A percentile compares a stretch with the other conserved stretches of the same genome.
Evolutionary conservation across 2,329 filamentous ascomycete genomes (phyloP).

Genomic region (Fusarium acutatum): DNA sequence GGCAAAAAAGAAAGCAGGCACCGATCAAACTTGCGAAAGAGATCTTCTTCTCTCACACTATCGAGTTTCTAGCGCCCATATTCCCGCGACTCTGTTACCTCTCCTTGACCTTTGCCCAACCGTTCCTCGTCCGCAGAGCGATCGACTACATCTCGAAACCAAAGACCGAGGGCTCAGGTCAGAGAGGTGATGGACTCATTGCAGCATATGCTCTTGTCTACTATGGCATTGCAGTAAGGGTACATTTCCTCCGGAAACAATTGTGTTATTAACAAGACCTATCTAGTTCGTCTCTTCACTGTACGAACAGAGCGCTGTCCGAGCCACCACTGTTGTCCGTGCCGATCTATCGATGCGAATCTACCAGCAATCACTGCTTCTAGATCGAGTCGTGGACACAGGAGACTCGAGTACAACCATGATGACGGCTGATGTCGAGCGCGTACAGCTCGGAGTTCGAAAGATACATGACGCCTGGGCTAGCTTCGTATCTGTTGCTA

Average conservation of each 20-base stretch:
- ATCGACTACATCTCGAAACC: not conserved
- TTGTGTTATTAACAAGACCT: fast-evolving
- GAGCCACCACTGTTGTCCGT: not conserved
- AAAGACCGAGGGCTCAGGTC: not conserved
- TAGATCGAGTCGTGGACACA: not conserved
- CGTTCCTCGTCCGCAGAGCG: not conserved
- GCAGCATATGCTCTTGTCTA: not conserved
- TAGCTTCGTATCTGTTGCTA: not conserved
- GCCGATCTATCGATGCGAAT: not conserved
- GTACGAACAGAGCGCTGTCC: not conserved
- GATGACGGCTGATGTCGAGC: not conserved
- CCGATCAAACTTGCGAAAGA: not conserved
- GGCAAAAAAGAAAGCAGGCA: not conserved
- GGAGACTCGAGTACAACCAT: not conserved
- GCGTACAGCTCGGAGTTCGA: not conserved
- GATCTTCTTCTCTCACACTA: not conserved
- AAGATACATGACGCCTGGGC: not conserved
- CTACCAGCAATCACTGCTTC: not conserved
- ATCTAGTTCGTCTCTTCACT: not conserved
- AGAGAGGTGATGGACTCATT: not conserved
- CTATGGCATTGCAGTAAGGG: not conserved
- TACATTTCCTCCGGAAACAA: fast-evolving
- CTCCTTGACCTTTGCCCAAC: not conserved
- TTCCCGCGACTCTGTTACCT: not conserved
- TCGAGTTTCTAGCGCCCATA: not conserved